Evolutionary conservation across 495 filamentous ascomycete genomes (phyloP), one percentile per base, ranked within the genome.

Genomic region (Lasiosphaeria miniovina): DNA sequence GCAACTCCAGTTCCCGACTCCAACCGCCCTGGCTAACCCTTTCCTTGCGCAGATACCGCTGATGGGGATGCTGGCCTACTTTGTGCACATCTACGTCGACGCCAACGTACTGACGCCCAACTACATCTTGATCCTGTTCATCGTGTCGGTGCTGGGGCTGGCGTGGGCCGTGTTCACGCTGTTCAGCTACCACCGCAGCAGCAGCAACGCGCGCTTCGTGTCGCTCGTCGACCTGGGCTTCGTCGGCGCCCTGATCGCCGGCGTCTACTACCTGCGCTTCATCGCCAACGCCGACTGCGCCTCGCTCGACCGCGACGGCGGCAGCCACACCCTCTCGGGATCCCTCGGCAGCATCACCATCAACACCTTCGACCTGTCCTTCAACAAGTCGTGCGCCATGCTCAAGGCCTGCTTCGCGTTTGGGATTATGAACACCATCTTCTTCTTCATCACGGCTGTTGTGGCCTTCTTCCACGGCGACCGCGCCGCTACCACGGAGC

Each of bases 61-160:
- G 59, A 79, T 96, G 66, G 92, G 91, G 77, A 93, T 96, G 83
- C 82, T 96, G 67, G 82, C 88, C 68, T 96, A 84, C 65, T 95
- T 96, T 71, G 88, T 96, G 67, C 70, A 93, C 75, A 80, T 81
- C 69, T 92, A 86, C 77, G 77, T 85, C 60, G 75, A 82, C 60
- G 71, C 75, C 61, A 91, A 94, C 78, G 65, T 75, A 60, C 82
- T 96, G 55, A 93, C 90, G 10, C 92, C 92, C 2, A 71, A 78
- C 63, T 89, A 86, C 76, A 87, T 95, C 75, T 86, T 96, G 31
- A 81, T 95, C 60, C 86, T 96, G 63, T 96, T 96, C 85, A 96
- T 96, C 75, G 86, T 89, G 69, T 88, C 87, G 45, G 86, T 90
- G 3, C 82, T 96, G 49, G 92, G 82, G 12, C 77, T 84, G 36